Base-by-base conservation (phyloP, 1,284 basidiomycete species). In the Blastosporella zonata region DNA sequence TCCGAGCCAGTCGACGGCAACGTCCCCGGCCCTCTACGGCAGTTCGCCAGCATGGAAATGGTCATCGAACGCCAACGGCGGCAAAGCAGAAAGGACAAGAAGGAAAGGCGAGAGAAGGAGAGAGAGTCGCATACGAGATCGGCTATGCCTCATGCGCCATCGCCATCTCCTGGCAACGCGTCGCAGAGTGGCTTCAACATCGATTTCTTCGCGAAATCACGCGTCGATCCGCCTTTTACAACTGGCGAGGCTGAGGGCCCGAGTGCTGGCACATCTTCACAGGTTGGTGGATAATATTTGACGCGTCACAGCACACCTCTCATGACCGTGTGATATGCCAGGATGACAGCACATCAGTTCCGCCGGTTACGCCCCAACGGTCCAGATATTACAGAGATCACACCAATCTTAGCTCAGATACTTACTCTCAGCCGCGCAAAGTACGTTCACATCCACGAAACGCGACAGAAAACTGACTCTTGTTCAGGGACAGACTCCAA, bases 11-110 rank as follows among this genome's bases (percentile, higher is more conserved):
- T 65, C 35, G 82, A 86, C 46, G 60, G 60, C 12, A 15, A 27
- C 12, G 22, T 49, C 17, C 49, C 67, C 33, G 62, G 76, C 33
- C 75, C 77, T 10, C 60, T 70, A n/a, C 77, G 81, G 17, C 78
- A 74, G 23, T 77, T 78, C 62, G 81, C 82, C 53, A 84, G 74
- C 59, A 88, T 88, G 85, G 82, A 88, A 55, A 68, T 78, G 65
- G 78, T 88, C 20, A 74, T 88, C 51, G 85, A 88, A 62, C 75
- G 79, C 37, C 82, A 84, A 66, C 77, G 77, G 55, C 76, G 77
- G 51, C 77, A 75, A 52, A 76, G 67, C 50, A 76, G 72, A 58
- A 76, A 66, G 51, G 78, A 76, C 43, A 79, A 73, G 60, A 78
- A 72, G 62, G 68, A 66, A 42, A 70, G 68, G 50, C 70, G 66